Evolutionary conservation across 345 rosid species (phyloP), one percentile per base, ranked within the genome.

Genomic region (Theobroma cacao): DNA sequence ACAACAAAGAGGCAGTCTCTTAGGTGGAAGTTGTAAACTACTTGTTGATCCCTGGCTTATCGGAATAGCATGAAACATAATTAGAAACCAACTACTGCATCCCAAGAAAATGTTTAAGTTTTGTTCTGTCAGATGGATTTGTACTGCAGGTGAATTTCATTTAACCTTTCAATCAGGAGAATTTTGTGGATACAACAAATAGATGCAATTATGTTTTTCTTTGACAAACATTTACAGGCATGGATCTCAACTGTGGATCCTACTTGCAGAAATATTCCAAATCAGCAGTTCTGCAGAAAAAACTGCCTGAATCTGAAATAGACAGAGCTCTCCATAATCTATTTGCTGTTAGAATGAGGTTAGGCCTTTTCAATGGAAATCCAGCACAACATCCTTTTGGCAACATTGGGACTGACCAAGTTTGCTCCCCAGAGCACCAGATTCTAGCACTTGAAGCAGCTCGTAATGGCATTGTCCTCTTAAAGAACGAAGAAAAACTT

Each of bases 161-260:
- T 59, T 59, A 59, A 26, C 63, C 34, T 60, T 26, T 60, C 36
- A 13, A 30, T 28, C 20, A 28, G 0, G 20, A 60, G 30, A 28
- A 60, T 13, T 30, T 60, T 60, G 65, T 38, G 30, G 47, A 61
- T 61, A 62, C 41, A 6, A 8, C 8, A 30, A 66, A 66, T 66
- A 4, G 73, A 45, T 47, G 40, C 14, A 22, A 47, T 11, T 9
- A 30, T 48, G 26, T 31, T 26, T 59, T 61, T 61, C 34, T 67
- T 56, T 30, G 45, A 53, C 30, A 53, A 74, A 76, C 36, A 72
- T 52, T 33, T 84, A 74, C 89, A 91, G 96, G 98, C 59, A 91
- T 95, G 98, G 99, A 93, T 81, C 87, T 95, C 64, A 84, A 95
- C 78, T 93, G 98, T 36, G 98, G 98, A 75, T 73, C 90, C 52